Base-by-base conservation (phyloP, 176 grass and related monocot species). In the Saccharum spontaneum region DNA sequence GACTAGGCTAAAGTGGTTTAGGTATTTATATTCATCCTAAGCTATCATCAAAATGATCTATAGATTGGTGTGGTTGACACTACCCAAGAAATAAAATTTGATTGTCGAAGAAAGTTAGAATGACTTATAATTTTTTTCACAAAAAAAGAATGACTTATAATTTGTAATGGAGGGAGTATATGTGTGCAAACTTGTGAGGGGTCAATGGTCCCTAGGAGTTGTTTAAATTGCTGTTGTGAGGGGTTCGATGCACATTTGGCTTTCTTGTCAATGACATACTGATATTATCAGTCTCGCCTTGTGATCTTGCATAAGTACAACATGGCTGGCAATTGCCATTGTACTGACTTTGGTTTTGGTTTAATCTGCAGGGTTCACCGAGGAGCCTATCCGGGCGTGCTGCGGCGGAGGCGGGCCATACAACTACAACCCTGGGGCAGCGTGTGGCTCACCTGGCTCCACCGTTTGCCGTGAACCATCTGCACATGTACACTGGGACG, bases 341-440 rank as follows among this genome's bases (percentile, higher is more conserved):
- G 57, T 65, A 28, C 1, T 30, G 12, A 41, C 67, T 57, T 59
- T 2, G 18, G 3, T 6, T 71, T 50, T 75, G 6, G 11, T 10
- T 22, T 71, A 33, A 8, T n/a, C 73, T 73, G 33, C 69, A 96
- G 91, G 94, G 31, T 90, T 96, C 38, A 79, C 37, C 13, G 18
- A 69, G 5, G 84, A 86, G 34, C 75, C 78, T 33, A 75, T 96
- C 24, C 73, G 30, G 79, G 81, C 80, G 7, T 96, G 91, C 63
- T 96, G 91, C 22, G 91, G 91, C 43, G 91, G 91, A 23, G 94
- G 91, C 0, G 87, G 94, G 0, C 69, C 33, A 3, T 90, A 97
- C 77, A 97, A 97, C 84, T 91, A 86, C 78, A 86, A 82, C 61
- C 18, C 64, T 3, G 80, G 15, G 6, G 70, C 73, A 3, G 15